Percentiles rank a stretch among this genome's conserved stretches.
Evolutionary conservation across 352 stramenopile species (phyloP).

Genomic region (Pythium phragmiticola): DNA sequence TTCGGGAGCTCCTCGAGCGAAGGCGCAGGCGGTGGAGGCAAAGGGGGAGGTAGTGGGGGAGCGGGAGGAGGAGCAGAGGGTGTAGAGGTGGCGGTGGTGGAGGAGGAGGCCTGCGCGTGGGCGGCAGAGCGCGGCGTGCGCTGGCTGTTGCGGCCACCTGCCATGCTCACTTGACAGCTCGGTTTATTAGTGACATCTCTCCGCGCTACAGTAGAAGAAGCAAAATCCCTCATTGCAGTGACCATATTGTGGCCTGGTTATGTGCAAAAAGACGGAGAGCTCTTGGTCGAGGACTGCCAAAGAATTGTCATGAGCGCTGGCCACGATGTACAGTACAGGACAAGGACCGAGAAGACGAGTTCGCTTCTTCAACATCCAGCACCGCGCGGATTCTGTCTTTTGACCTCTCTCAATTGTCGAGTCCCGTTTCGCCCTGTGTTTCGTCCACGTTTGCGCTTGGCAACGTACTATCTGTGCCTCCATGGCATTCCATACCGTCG

Average conservation of each 20-base stretch:
- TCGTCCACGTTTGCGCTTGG: not conserved
- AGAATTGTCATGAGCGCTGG: conserved; percentile 4
- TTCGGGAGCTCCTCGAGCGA: conserved; percentile 23
- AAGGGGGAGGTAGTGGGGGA: conserved; percentile 20
- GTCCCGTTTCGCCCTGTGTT: not conserved
- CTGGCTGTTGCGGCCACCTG: conserved; percentile 2
- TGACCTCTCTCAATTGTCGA: not conserved
- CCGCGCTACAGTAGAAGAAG: not conserved
- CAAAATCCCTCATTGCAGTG: not conserved
- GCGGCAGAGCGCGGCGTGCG: conserved; percentile 8
- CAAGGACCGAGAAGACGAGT: conserved; percentile 5
- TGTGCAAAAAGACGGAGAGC: conserved; percentile 9
- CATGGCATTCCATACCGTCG: no score
- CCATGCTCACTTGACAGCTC: conserved; percentile 4
- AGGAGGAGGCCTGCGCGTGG: not conserved
- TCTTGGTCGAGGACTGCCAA: conserved; percentile 9
- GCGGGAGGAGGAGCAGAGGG: not conserved
- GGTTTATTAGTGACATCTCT: conserved; percentile 10
- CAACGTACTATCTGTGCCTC: not conserved
- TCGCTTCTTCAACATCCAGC: not conserved
- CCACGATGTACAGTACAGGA: conserved; percentile 1
- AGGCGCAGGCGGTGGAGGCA: conserved; percentile 3
- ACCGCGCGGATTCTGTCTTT: not conserved
- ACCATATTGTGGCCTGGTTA: conserved; percentile 6
- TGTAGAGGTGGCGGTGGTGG: conserved; percentile 2